A percentile compares a stretch with the other conserved stretches of the same genome.
phyloP scores from a whole-genome alignment of 2,329 filamentous ascomycete species.

The Aspergillus melleus region DNA sequence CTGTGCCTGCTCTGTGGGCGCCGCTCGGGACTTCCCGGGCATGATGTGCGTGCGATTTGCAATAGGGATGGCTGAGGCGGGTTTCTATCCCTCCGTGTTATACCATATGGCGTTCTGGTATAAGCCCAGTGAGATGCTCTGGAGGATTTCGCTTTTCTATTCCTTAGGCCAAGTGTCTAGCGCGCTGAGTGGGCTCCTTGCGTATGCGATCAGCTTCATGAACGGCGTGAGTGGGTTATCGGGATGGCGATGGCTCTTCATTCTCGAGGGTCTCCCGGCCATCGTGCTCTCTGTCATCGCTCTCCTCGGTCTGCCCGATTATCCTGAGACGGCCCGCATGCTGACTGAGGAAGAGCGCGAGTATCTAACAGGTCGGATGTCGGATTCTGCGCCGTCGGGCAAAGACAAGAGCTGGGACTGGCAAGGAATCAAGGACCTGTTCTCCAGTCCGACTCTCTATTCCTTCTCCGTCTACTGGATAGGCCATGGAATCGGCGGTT shows the following conservation, averaged over 20 bases:
- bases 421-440: constrained; percentile 27
- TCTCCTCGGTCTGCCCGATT: constrained; percentile 33
- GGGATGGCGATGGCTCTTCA: constrained; percentile 42
- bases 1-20: constrained; percentile 37
- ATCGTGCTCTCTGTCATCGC: constrained; percentile 32
- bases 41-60: constrained; percentile 43
- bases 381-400: constrained; percentile 30
- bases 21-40: constrained; percentile 35
- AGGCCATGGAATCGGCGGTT: constrained; percentile 45
- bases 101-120: constrained; percentile 46
- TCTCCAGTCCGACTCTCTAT: constrained; percentile 39
- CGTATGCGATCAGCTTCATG: constrained; percentile 42
- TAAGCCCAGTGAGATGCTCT: constrained; percentile 35
- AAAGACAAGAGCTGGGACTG: constrained; percentile 36
- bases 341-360: constrained; percentile 29
- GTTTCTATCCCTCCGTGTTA: constrained; percentile 35
- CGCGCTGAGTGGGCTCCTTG: constrained; percentile 35
- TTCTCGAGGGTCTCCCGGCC: constrained; percentile 39
- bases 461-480: constrained; percentile 44
- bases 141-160: constrained; percentile 42
- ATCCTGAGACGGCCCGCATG: constrained; percentile 32
- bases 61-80: constrained; percentile 38
- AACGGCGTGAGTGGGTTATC: constrained; percentile 32
- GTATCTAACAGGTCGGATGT: constrained; percentile 28
- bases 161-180: constrained; percentile 36